phyloP scores from a whole-genome alignment of 2,329 filamentous ascomycete genomes.

The Colletotrichum sp. region DNA sequence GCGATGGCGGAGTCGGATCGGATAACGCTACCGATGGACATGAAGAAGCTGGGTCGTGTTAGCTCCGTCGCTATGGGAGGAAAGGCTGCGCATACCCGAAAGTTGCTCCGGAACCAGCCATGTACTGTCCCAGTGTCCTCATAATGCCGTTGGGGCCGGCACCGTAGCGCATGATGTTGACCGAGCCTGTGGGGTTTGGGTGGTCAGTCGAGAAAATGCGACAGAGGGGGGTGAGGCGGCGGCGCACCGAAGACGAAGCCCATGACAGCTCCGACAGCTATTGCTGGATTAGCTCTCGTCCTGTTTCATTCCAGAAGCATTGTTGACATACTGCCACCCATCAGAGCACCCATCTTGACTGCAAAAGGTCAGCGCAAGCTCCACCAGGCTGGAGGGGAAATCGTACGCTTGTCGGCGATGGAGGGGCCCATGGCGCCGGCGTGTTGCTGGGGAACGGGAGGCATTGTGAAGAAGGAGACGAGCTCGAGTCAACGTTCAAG shows the following conservation, averaged over 20 bases:
- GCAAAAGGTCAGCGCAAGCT: constrained; percentile 28
- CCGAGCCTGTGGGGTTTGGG: constrained; percentile 65
- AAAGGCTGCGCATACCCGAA: constrained; percentile 74
- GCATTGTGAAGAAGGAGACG: neutral
- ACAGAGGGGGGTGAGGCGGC: constrained; percentile 26
- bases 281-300: constrained; percentile 33
- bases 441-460: constrained; percentile 37
- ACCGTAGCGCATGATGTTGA: constrained; percentile 95
- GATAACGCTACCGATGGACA: constrained; percentile 97
- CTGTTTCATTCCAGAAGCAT: neutral
- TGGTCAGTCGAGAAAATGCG: neutral
- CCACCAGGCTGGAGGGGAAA: neutral
- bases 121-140: constrained; percentile 94
- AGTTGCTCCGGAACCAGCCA: constrained; percentile 91
- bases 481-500: too few relatives aligned
- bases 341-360: constrained; percentile 99
- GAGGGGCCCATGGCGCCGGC: constrained; percentile 50
- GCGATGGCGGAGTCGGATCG: constrained; percentile 84
- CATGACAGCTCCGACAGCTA: constrained; percentile 94
- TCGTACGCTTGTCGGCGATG: constrained; percentile 60
- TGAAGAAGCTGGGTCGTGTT: constrained; percentile 75
- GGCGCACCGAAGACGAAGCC: constrained; percentile 92
- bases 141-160: constrained; percentile 93
- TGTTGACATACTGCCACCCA: constrained; percentile 86
- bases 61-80: neutral